A percentile compares a stretch with the other conserved stretches of the same genome.
phyloP scores from a whole-genome alignment of 306 rosid species.

The Mimosa bimucronata region DNA sequence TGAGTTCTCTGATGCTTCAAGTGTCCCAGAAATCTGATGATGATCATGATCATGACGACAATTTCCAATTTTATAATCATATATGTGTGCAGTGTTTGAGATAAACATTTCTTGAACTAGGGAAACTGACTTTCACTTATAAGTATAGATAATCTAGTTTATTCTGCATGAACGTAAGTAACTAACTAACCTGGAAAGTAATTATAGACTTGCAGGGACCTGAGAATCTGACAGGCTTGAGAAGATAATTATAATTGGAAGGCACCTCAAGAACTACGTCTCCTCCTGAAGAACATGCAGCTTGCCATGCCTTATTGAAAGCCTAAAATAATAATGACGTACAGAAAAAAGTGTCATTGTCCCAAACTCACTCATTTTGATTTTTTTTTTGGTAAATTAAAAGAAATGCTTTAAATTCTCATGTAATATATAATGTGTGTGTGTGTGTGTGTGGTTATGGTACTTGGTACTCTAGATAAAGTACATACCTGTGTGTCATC shows the following conservation, averaged over 20 bases:
- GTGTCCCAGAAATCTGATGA: conserved; percentile 54
- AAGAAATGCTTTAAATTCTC: neutral
- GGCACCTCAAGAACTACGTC: conserved; percentile 45
- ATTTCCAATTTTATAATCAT: neutral
- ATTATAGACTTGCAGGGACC: conserved; percentile 75
- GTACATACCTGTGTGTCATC: conserved; percentile 62
- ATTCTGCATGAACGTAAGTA: neutral
- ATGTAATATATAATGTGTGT: too few species aligned
- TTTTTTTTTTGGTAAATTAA: too few species aligned
- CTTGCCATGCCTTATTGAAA: conserved; percentile 67
- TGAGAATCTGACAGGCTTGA: conserved; percentile 56
- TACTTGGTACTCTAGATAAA: neutral
- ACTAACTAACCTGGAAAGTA: conserved; percentile 46
- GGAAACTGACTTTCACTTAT: neutral
- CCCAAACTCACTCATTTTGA: neutral
- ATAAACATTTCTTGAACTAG: neutral
- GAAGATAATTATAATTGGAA: conserved; percentile 48
- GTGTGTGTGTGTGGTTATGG: too few species aligned
- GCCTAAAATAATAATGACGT: conserved; percentile 43
- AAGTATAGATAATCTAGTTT: neutral
- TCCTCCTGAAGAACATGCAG: conserved; percentile 51
- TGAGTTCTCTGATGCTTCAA: conserved; percentile 57
- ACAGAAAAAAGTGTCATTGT: neutral
- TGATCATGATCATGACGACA: too few species aligned
- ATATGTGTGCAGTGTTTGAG: too few species aligned